A percentile compares a stretch with the other conserved stretches of the same genome.
phyloP scores from a whole-genome alignment of 352 stramenopile genomes.

The Phytophthora quininea region DNA sequence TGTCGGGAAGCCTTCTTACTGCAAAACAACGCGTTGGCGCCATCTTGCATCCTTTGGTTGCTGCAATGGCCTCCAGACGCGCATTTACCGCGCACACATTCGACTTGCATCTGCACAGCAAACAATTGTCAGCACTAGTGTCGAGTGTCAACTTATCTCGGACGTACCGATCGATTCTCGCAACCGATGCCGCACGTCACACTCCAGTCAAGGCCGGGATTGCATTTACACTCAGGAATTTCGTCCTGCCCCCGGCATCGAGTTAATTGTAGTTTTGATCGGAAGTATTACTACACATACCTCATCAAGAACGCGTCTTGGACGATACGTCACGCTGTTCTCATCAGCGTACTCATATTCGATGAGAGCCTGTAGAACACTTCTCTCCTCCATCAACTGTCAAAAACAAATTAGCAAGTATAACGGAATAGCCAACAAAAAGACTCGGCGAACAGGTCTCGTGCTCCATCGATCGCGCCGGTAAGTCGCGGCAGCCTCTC shows the following conservation, averaged over 20 bases:
- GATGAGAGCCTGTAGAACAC: conserved; percentile 5
- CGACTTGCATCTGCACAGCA: no score
- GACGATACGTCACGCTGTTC: neutral
- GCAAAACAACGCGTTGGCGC: no score
- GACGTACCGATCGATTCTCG: conserved; percentile 12
- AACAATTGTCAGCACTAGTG: no score
- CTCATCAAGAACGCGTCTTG: conserved; percentile 4
- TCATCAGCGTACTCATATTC: conserved; percentile 2
- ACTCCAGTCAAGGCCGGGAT: neutral
- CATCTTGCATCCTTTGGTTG: no score
- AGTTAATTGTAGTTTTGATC: neutral
- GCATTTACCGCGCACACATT: no score
- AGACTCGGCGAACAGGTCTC: neutral
- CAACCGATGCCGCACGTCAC: conserved; percentile 2
- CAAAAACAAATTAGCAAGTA: neutral
- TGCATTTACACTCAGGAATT: conserved; percentile 12
- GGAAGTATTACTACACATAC: neutral
- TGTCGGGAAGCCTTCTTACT: no score
- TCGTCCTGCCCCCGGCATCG: conserved; percentile 3
- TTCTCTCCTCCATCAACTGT: neutral
- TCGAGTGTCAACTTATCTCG: no score
- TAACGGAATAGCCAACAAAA: neutral
- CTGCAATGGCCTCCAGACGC: no score
- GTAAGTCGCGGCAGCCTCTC: neutral
- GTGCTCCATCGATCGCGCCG: conserved; percentile 3